Evolutionary conservation across 441 rosid species (phyloP), one percentile per base, ranked within the genome.

Genomic region (Capsella rubella): DNA sequence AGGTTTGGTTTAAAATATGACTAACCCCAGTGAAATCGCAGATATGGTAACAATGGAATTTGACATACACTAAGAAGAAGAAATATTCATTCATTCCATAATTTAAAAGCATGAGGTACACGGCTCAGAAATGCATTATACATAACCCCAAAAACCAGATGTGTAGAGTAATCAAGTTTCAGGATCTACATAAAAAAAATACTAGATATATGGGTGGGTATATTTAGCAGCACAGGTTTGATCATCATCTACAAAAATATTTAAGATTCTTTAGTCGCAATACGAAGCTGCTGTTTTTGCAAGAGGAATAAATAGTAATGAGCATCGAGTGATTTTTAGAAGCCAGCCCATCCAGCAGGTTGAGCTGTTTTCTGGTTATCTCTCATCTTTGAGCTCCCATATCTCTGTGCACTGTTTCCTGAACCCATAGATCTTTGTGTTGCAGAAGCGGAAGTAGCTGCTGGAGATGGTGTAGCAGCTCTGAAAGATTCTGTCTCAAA

Each of bases 261-360:
- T 68, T 35, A 56, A 65, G 66, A 56, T 50, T 71, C 57, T 71
- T 55, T 71, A 76, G 42, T 70, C 61, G 40, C 61, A 55, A 54
- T 13, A 69, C 13, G 67, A 65, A 21, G 54, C 6, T 63, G 35
- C 55, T 63, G 31, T 62, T 60, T 31, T 65, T n/a, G 14, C 27
- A 65, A 13, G 18, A 58, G 45, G 46, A 34, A 50, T 3, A 39
- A 15, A 77, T 50, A 58, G 4, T 21, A 52, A 58, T 54, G 45
- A 8, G 52, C 12, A 53, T 11, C 25, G 67, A 43, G 51, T 14
- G 57, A 40, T 27, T 47, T 45, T 82, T 83, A 95, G 82, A 95
- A 95, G 80, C 97, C 99, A 77, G 98, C 95, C 98, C 98, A 92
- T 71, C 99, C 99, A 35, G 97, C 89, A 56, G 99, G 99, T 69